These are phyloP conservation scores for Lignosus rhinocerotis DNA, from an alignment of 1,284 basidiomycete species.

Conservation along the genomic window DNA sequence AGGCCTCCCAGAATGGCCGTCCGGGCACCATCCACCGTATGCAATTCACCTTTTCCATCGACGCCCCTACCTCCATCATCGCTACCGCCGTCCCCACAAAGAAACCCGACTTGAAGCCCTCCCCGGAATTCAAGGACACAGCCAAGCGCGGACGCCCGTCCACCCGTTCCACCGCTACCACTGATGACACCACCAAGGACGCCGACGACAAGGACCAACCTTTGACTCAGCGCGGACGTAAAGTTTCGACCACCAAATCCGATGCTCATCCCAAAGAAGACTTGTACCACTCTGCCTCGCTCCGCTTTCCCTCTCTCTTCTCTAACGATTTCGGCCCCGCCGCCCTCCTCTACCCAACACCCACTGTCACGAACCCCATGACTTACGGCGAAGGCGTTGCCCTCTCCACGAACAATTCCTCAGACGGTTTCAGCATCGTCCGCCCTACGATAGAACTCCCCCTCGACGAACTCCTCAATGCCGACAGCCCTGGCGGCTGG, in stretches of 20 bases:
- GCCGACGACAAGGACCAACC: conserved; percentile 31
- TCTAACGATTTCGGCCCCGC: conserved; percentile 71
- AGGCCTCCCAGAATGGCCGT: conserved; percentile 60
- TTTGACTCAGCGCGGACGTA: conserved; percentile 42
- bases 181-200: conserved; percentile 32
- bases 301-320: conserved; percentile 72
- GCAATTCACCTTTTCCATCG: conserved; percentile 83
- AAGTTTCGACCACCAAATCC: conserved; percentile 26
- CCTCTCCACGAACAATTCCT: conserved; percentile 36
- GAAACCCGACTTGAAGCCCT: conserved; percentile 68
- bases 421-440: conserved; percentile 60
- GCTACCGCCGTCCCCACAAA: conserved; percentile 47
- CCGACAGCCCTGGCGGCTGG: conserved; percentile 39
- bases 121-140: conserved; percentile 62
- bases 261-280: conserved; percentile 23
- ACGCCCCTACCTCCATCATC: conserved; percentile 58
- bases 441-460: conserved; percentile 80
- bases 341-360: conserved; percentile 68
- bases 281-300: conserved; percentile 30
- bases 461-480: conserved; percentile 70
- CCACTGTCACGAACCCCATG: conserved; percentile 62
- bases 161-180: conserved; percentile 35
- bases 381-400: conserved; percentile 74
- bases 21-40: conserved; percentile 77
- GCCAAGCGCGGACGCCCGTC: conserved; percentile 41